These are phyloP conservation scores for Helotiales sp. DNA, from an alignment of 2,329 filamentous ascomycete genomes.

Conservation along the genomic window DNA sequence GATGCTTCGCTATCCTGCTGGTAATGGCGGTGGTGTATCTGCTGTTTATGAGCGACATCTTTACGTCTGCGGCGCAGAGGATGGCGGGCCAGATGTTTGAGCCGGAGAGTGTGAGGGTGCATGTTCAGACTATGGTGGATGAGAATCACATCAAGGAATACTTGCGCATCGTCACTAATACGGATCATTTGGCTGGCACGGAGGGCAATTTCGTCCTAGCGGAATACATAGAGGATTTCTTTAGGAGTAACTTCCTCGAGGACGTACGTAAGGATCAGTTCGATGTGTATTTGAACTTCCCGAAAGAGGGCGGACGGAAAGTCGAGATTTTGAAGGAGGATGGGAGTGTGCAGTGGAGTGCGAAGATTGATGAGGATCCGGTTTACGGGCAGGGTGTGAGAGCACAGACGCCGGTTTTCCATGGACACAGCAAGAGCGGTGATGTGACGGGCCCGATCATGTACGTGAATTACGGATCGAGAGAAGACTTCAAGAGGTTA, in stretches of 20 bases:
- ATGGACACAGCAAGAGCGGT: slow-evolving; percentile 86
- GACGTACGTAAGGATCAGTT: slow-evolving; percentile 78
- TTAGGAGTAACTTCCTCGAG: slow-evolving; percentile 74
- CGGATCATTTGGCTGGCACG: slow-evolving; percentile 91
- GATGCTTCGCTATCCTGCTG: slow-evolving; percentile 75
- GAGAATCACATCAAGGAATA: slow-evolving; percentile 72
- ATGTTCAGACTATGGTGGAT: slow-evolving; percentile 76
- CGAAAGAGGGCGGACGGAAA: slow-evolving; percentile 73
- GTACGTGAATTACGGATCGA: slow-evolving; percentile 90
- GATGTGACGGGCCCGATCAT: slow-evolving; percentile 85
- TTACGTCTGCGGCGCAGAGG: slow-evolving; percentile 67
- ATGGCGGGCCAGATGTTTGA: slow-evolving; percentile 77
- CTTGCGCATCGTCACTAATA: slow-evolving; percentile 77
- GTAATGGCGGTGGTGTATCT: slow-evolving; percentile 81
- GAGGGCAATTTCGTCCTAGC: slow-evolving; percentile 89
- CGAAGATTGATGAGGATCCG: slow-evolving; percentile 81
- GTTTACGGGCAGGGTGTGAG: slow-evolving; percentile 65
- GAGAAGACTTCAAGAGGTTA: slow-evolving; percentile 79
- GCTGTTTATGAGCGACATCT: slow-evolving; percentile 84
- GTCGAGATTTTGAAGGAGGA: slow-evolving; percentile 79
- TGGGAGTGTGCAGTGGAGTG: slow-evolving; percentile 73
- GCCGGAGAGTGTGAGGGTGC: slow-evolving; percentile 78
- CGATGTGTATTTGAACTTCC: slow-evolving; percentile 92
- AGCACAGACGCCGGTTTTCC: slow-evolving; percentile 78
- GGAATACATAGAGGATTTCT: slow-evolving; percentile 81